Evolutionary conservation across 805 yeast species (phyloP).

Genomic region (Brettanomyces custersianus): DNA sequence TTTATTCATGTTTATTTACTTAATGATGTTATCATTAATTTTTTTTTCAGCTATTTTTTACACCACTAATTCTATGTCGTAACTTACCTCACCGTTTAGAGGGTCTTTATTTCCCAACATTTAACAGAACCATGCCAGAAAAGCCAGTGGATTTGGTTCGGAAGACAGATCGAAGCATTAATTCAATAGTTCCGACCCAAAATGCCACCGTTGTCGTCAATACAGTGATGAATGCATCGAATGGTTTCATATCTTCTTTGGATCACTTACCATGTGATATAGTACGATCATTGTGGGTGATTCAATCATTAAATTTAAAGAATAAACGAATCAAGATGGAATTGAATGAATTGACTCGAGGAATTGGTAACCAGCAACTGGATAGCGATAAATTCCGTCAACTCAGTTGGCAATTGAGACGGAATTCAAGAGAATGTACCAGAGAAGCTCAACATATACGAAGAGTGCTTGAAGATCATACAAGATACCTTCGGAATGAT

Average conservation of each 20-base stretch:
- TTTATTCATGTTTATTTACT: too few species aligned
- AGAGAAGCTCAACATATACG: conserved; percentile 19
- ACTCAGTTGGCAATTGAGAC: conserved; percentile 6
- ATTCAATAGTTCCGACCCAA: too few species aligned
- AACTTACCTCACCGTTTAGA: too few species aligned
- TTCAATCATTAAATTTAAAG: conserved; percentile 23
- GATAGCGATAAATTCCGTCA: conserved; percentile 2
- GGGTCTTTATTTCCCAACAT: too few species aligned
- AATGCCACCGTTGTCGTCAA: too few species aligned
- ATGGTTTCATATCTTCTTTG: conserved; percentile 27
- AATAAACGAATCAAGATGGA: conserved; percentile 4
- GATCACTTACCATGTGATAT: conserved; percentile 32
- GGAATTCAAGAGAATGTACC: conserved; percentile 18
- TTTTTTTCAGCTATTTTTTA: too few species aligned
- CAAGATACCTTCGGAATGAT: conserved; percentile 18
- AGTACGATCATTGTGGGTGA: conserved; percentile 28
- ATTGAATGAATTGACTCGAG: conserved; percentile 1
- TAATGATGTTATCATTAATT: too few species aligned
- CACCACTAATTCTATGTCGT: too few species aligned
- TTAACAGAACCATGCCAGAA: too few species aligned
- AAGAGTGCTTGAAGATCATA: conserved; percentile 15
- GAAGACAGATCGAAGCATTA: too few species aligned
- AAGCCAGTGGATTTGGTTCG: too few species aligned
- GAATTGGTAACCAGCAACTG: not conserved
- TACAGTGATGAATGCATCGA: conserved; percentile 22